Base-by-base conservation (phyloP, 1,284 basidiomycete species). In the Boletus smithii region DNA sequence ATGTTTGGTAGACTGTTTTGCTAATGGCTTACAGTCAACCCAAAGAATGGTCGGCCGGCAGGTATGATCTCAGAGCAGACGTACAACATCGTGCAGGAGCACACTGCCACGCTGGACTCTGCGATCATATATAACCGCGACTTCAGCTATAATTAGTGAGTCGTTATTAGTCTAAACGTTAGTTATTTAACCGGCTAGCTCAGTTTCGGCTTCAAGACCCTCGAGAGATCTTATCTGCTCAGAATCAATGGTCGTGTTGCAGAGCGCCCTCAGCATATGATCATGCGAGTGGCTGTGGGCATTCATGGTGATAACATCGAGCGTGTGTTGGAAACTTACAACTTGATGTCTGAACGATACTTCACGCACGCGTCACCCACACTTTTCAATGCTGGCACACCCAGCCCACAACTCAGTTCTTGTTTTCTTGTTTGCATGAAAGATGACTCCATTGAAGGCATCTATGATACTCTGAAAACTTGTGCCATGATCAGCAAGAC, bases 401-500 rank as follows among this genome's bases (percentile, higher is more conserved):
- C 95, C 18, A 77, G 92, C 66, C 83, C 95, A 30, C 97, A 99
- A 69, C 80, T 99, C 53, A 93, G 91, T 56, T 97, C 95, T 5
- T 99, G 95, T 75, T 99, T 99, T 83, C 82, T 99, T 46, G 89
- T 99, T 45, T 87, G 85, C 63, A 98, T 99, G 95, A 95, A 95
- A 72, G 95, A 98, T 33, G 97, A 99, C 70, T 97, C 93, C 8
- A 99, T 99, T 55, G 97, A 99, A 60, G 97, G 95, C 34, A 99
- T 99, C 69, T 99, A 99, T 70, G 95, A 98, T 66, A 99, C 95
- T 1, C 80, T 99, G 61, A 99, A 97, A 78, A 91, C 85, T 53
- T 99, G 97, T 66, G 97, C 97, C 3, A 95, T 97, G 90, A 99
- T 99, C 69, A 95, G 92, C 66, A 99, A 99, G 79, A 97, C 93